Evolutionary conservation across 192 early-diverging fungal genomes (phyloP).

Genomic region (Coemansia sp.): DNA sequence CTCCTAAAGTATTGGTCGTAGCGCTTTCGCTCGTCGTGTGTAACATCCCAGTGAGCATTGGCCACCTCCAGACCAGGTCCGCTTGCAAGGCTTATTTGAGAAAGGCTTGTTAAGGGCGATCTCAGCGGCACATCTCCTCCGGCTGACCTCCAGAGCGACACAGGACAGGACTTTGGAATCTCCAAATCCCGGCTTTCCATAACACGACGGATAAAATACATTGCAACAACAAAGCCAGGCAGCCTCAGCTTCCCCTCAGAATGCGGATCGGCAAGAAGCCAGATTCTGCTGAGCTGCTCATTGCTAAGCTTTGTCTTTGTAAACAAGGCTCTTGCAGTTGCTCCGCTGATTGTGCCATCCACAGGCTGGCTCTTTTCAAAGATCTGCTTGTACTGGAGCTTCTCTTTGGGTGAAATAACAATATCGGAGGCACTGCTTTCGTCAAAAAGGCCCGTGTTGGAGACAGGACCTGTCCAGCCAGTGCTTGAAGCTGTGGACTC

Average conservation of each 20-base stretch:
- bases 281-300: slow-evolving; percentile 78
- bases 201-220: slow-evolving; percentile 81
- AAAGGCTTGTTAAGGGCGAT: slow-evolving; percentile 19
- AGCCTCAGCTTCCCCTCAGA: slow-evolving; percentile 69
- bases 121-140: slow-evolving; percentile 51
- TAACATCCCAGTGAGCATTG: slow-evolving; percentile 70
- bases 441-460: slow-evolving; percentile 3
- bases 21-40: slow-evolving; percentile 68
- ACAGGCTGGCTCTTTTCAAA: slow-evolving; percentile 61
- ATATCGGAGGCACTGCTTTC: slow-evolving; percentile 18
- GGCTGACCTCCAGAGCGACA: slow-evolving; percentile 58
- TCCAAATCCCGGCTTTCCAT: slow-evolving; percentile 70
- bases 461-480: slow-evolving; percentile 33
- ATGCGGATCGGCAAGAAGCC: slow-evolving; percentile 80
- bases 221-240: slow-evolving; percentile 86
- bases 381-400: slow-evolving; percentile 62
- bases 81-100: slow-evolving; percentile 40
- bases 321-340: slow-evolving; percentile 73
- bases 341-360: slow-evolving; percentile 63
- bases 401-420: slow-evolving; percentile 51
- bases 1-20: slow-evolving; percentile 76
- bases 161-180: slow-evolving; percentile 72
- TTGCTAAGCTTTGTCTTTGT: slow-evolving; percentile 76
- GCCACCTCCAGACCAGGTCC: slow-evolving; percentile 31
- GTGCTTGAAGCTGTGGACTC: slow-evolving; percentile 43